A percentile compares a stretch with the other conserved stretches of the same genome.
Conservation (phyloP, 352 stramenopile species). For the Globisporangium radiosum region DNA sequence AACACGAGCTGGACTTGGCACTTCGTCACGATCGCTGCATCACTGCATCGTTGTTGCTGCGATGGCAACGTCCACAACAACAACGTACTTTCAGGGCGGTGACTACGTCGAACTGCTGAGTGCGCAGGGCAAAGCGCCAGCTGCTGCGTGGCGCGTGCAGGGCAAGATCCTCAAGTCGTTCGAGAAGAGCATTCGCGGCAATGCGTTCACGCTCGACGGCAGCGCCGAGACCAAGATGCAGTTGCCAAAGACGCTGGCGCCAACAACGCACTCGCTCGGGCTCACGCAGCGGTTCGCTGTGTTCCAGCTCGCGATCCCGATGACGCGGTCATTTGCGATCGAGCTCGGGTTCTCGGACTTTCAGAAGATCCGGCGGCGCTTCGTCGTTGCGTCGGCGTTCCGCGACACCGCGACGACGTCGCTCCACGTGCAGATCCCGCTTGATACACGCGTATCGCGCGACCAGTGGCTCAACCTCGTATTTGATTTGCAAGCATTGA, state of each 20-base stretch:
- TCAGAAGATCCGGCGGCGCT: constrained; percentile 59
- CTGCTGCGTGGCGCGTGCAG: constrained; percentile 58
- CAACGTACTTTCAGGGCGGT: constrained; percentile 69
- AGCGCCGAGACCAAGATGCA: constrained; percentile 77
- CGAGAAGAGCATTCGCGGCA: constrained; percentile 74
- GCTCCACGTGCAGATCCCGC: constrained; percentile 66
- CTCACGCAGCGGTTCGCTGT: constrained; percentile 75
- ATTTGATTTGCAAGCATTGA: constrained; percentile 64
- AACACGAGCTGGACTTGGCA: too few relatives aligned
- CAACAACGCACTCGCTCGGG: constrained; percentile 24
- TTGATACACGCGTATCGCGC: constrained; percentile 33
- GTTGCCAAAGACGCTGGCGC: constrained; percentile 48
- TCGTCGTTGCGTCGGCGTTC: constrained; percentile 77
- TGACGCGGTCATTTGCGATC: constrained; percentile 58
- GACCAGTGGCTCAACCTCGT: constrained; percentile 77
- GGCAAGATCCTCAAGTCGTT: constrained; percentile 78
- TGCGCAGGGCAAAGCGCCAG: constrained; percentile 67
- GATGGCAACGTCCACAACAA: background rate
- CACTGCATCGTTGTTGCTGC: too few relatives aligned
- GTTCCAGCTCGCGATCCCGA: constrained; percentile 56
- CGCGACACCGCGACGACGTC: constrained; percentile 47
- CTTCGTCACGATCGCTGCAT: too few relatives aligned
- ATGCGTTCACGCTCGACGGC: constrained; percentile 73
- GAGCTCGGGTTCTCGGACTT: constrained; percentile 79
- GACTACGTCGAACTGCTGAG: constrained; percentile 79